phyloP scores from a whole-genome alignment of 75 land plant genomes.

The Selaginella moellendorffii region DNA sequence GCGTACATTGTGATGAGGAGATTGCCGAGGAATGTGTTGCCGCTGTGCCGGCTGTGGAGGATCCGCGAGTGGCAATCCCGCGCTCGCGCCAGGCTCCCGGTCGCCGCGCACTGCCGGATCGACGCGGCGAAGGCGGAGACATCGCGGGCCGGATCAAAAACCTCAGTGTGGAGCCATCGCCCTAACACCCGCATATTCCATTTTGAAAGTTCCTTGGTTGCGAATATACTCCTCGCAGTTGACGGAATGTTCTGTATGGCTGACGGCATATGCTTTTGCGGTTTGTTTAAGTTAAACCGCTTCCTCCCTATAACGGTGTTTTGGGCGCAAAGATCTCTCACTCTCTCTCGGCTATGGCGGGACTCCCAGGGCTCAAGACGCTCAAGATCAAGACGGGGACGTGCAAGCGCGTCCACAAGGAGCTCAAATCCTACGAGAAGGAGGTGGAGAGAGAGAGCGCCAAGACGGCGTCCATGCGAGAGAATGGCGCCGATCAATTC shows the following conservation, averaged over 20 bases:
- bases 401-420: conserved; percentile 73
- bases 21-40: neutral
- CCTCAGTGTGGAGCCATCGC: too few relatives aligned
- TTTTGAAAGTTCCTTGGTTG: too few relatives aligned
- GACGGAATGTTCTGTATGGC: too few relatives aligned
- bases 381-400: conserved; percentile 72
- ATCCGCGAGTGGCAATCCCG: neutral
- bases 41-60: neutral
- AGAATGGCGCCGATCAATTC: conserved; percentile 74
- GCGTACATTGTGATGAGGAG: neutral
- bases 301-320: too few relatives aligned
- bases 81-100: neutral
- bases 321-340: too few relatives aligned
- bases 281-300: too few relatives aligned
- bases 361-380: too few relatives aligned
- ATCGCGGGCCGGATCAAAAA: too few relatives aligned
- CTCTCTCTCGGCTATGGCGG: too few relatives aligned
- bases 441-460: conserved; percentile 78
- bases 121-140: neutral
- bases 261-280: too few relatives aligned
- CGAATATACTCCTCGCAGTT: too few relatives aligned
- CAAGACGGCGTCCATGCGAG: conserved; percentile 75
- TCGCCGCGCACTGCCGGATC: neutral
- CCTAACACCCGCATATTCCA: too few relatives aligned
- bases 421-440: conserved; percentile 78